Conservation (phyloP, 2,329 filamentous ascomycete genomes). For the Pyrenophora tritici-repentis region DNA sequence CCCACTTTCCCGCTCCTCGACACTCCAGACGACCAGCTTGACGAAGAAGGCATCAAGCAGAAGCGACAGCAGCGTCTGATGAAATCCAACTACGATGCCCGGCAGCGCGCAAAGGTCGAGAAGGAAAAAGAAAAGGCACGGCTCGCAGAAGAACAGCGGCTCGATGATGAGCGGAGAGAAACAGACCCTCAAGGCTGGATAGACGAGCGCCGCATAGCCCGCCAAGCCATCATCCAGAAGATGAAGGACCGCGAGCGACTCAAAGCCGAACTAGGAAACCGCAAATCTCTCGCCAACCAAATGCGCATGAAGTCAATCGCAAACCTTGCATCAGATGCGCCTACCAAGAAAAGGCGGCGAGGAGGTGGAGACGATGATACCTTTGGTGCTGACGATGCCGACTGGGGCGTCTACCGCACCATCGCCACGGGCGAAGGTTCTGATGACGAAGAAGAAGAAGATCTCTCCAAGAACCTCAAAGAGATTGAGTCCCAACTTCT, state of each 20-base stretch:
- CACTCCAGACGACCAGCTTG: conserved; percentile 86
- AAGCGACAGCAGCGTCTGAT: conserved; percentile 91
- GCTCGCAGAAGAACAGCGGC: conserved; percentile 77
- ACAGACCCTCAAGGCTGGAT: conserved; percentile 88
- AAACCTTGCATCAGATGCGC: conserved; percentile 89
- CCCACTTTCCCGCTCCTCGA: conserved; percentile 89
- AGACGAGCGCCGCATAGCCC: conserved; percentile 75
- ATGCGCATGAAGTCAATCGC: conserved; percentile 98
- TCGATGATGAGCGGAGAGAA: conserved; percentile 81
- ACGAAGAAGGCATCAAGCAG: conserved; percentile 87
- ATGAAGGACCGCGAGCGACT: conserved; percentile 94
- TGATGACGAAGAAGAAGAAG: conserved; percentile 91
- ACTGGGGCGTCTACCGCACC: conserved; percentile 96
- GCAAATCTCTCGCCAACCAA: conserved; percentile 93
- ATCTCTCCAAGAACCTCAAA: conserved; percentile 74
- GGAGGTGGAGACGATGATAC: conserved; percentile 92
- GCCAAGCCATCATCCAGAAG: conserved; percentile 71
- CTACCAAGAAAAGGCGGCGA: conserved; percentile 78
- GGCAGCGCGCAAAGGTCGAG: conserved; percentile 91
- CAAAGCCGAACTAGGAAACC: conserved; percentile 92
- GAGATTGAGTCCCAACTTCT: conserved; percentile 83
- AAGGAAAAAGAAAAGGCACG: conserved; percentile 92
- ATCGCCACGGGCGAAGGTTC: conserved; percentile 81
- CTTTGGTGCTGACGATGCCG: conserved; percentile 95
- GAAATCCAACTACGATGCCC: conserved; percentile 93